A percentile compares a stretch with the other conserved stretches of the same genome.
phyloP scores from a whole-genome alignment of 768 basidiomycete genomes.

The Rubroboletus satanas region DNA sequence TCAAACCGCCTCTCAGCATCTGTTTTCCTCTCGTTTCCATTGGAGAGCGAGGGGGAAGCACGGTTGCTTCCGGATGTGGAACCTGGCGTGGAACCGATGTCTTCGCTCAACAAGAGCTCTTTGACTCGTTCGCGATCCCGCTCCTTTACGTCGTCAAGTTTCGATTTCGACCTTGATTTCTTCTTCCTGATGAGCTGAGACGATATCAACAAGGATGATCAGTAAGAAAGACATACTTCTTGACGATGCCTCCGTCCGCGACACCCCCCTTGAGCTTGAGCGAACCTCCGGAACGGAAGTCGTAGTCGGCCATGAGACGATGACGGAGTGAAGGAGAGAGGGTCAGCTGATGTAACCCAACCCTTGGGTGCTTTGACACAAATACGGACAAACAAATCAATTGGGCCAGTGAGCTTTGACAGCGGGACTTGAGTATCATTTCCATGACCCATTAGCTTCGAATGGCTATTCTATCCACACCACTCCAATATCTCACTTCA shows the following conservation, averaged over 20 bases:
- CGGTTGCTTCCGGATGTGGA: conserved; percentile 55
- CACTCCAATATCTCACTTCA: conserved; percentile 62
- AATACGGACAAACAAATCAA: conserved; percentile 26
- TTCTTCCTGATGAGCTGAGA: conserved; percentile 59
- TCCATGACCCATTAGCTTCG: conserved; percentile 15
- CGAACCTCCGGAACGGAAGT: conserved; percentile 79
- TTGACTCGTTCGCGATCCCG: conserved; percentile 43
- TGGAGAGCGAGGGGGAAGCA: conserved; percentile 55
- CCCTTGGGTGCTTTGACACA: conserved; percentile 9
- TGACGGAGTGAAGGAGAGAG: conserved; percentile 14
- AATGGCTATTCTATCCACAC: conserved; percentile 78
- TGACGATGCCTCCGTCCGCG: conserved; percentile 72
- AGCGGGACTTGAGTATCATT: background rate
- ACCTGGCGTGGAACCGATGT: conserved; percentile 36
- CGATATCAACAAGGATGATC: background rate
- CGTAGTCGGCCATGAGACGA: conserved; percentile 72
- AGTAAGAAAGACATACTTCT: conserved; percentile 56
- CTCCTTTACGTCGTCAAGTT: conserved; percentile 43
- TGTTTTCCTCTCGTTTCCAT: conserved; percentile 59
- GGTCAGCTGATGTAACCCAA: conserved; percentile 30
- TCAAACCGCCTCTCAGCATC: conserved; percentile 88
- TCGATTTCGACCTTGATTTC: conserved; percentile 70
- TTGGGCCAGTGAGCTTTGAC: background rate
- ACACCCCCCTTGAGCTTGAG: conserved; percentile 88
- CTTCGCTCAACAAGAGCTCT: conserved; percentile 50